Conservation (phyloP, 148 eudicot genomes). For the Arbutus unedo region DNA sequence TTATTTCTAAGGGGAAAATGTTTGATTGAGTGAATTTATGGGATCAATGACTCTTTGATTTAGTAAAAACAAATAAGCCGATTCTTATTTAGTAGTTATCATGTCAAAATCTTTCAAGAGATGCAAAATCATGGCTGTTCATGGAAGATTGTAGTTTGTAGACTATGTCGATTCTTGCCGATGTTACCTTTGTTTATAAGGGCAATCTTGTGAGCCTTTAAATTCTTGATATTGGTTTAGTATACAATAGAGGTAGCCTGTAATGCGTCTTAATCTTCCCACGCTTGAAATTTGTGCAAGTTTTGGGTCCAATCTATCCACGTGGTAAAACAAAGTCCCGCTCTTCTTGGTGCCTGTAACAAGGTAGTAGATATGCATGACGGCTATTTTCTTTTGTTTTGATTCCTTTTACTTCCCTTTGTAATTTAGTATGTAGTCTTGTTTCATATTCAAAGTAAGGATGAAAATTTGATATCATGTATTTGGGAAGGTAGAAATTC, state of each 20-base stretch:
- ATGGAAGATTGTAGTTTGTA: too few relatives aligned
- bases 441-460: not conserved
- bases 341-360: not conserved
- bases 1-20: not conserved
- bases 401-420: not conserved
- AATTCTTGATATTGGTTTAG: not conserved
- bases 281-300: not conserved
- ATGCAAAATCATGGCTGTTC: not conserved
- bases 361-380: not conserved
- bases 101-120: not conserved
- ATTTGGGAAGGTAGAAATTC: too few relatives aligned
- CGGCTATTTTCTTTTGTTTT: not conserved
- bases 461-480: not conserved
- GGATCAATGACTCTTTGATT: not conserved
- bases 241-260: not conserved
- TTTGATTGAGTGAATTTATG: not conserved
- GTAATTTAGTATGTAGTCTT: not conserved
- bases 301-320: not conserved
- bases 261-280: slow-evolving; percentile 4
- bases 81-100: not conserved
- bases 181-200: not conserved
- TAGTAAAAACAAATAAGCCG: not conserved
- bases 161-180: not conserved
- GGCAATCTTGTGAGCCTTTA: not conserved
- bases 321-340: not conserved